Base-by-base conservation (phyloP, 2,329 filamentous ascomycete genomes). In the Botrytis hyacinthi region DNA sequence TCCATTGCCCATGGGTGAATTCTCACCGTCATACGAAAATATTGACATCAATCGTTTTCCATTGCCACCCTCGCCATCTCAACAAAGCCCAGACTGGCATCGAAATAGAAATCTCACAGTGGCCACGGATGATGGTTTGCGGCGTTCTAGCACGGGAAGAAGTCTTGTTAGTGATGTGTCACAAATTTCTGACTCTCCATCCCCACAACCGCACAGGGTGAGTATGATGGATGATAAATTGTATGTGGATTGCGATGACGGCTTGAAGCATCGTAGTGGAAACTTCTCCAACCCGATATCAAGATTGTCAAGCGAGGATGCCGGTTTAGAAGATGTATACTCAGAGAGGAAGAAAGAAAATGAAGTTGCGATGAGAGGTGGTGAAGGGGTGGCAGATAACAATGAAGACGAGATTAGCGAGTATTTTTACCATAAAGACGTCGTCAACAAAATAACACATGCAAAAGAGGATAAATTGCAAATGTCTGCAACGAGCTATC, bases 401-500 rank as follows among this genome's bases (percentile, higher is more conserved):
- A 54, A 63, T 46, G 80, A 82, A 37, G 82, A 82, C 42, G 81
- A 82, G 70, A 79, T 78, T 66, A 81, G 83, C 59, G 82, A 84
- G 46, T 83, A 14, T 8, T 4, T 37, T n/a, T 0, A 14, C 22
- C 26, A 26, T 32, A 12, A 57, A 32, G 48, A 12, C 6, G 16
- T 20, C 1, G 8, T 12, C 2, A 26, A 9, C 5, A 35, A 57
- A 42, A 42, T 5, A 85, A n/a, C 84, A 85, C 22, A 80, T 83
- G 48, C 73, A 74, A 29, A 71, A 73, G 66, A 86, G 18, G n/a
- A 57, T 1, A 26, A 20, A n/a, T 69, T 87, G 20, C 83, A 85
- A 74, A 92, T 93, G 91, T 87, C 84, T 66, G 90, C 90, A 10
- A 90, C 89, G 20, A 90, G 87, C 79, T 93, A 92, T 80, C 91